Conservation (phyloP, 805 yeast species). For the Allodekkera sacchari region DNA sequence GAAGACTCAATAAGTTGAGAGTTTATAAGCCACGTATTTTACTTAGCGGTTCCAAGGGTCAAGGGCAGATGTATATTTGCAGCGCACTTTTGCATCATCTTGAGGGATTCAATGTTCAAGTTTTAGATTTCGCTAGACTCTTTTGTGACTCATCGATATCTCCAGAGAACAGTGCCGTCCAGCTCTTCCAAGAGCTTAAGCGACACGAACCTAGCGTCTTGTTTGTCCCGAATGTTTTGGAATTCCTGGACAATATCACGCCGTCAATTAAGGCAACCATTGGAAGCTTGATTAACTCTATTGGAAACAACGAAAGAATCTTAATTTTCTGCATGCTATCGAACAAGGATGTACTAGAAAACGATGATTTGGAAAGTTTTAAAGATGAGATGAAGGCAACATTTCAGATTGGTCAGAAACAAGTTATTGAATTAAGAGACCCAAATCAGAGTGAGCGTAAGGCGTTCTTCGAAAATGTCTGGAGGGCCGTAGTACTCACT, state of each 20-base stretch:
- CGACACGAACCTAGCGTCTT: slow-evolving; percentile 85
- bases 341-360: slow-evolving; percentile 6
- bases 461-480: slow-evolving; percentile 47
- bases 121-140: slow-evolving; percentile 70
- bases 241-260: slow-evolving; percentile 64
- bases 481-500: slow-evolving; percentile 48
- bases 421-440: slow-evolving; percentile 30
- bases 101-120: slow-evolving; percentile 87
- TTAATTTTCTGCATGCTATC: slow-evolving; percentile 37
- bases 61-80: slow-evolving; percentile 81
- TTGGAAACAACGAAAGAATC: slow-evolving; percentile 65
- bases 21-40: slow-evolving; percentile 76
- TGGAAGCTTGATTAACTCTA: slow-evolving; percentile 55
- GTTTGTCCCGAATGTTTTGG: slow-evolving; percentile 73
- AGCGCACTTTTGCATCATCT: slow-evolving; percentile 72
- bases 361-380: slow-evolving; percentile 20
- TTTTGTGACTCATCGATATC: slow-evolving; percentile 73
- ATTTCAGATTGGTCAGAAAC: slow-evolving; percentile 51
- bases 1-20: slow-evolving; percentile 36
- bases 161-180: slow-evolving; percentile 78
- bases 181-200: slow-evolving; percentile 76
- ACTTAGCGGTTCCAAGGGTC: slow-evolving; percentile 65
- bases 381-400: slow-evolving; percentile 40
- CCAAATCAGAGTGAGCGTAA: slow-evolving; percentile 42
- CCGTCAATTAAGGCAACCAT: slow-evolving; percentile 66